Evolutionary conservation across 2,329 filamentous ascomycete genomes (phyloP), one percentile per base, ranked within the genome.

Genomic region (Aspergillus uvarum): DNA sequence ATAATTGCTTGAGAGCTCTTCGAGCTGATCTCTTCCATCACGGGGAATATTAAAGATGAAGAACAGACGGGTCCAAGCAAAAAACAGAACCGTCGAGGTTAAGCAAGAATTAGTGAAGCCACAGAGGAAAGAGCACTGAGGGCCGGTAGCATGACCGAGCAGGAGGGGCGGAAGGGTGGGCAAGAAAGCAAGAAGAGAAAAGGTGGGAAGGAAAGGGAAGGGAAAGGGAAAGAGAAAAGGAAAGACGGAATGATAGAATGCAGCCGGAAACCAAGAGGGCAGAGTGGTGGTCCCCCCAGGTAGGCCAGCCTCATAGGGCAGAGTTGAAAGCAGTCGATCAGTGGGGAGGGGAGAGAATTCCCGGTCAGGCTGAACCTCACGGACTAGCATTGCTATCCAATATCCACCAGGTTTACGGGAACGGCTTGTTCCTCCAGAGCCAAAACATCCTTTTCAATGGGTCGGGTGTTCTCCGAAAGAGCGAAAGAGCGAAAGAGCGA

Each of bases 301-400:
- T 42, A 55, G 47, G 47, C 24, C 26, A 22, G 47, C 24, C 26
- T 55, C 21, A 42, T 48, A 55, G 53, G 53, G 53, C 53, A 55
- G 47, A 55, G 26, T 26, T 42, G 53, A 31, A 44, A 44, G 38
- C n/a, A 55, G 53, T 55, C 42, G 53, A 55, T 55, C 53, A 55
- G 53, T 55, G 53, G 53, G 42, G 53, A 26, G 38, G 38, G 38
- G 38, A 16, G 38, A 16, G 16, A 19, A 44, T 48, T 47, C 42
- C 53, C 32, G 31, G 53, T 55, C 53, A 47, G 53, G 53, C 53
- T 55, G 53, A 55, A 48, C 26, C 42, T 47, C 42, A 47, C 47
- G 42, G 38, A 44, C 38, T 16, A 7, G 38, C 22, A 3, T 22
- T 22, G 22, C 2, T 22, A 22, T 22, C 4, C 22, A 3, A 22